A percentile compares a stretch with the other conserved stretches of the same genome.
Conservation (phyloP, 78 protist genomes). For the Trichosphaerium sp. region DNA sequence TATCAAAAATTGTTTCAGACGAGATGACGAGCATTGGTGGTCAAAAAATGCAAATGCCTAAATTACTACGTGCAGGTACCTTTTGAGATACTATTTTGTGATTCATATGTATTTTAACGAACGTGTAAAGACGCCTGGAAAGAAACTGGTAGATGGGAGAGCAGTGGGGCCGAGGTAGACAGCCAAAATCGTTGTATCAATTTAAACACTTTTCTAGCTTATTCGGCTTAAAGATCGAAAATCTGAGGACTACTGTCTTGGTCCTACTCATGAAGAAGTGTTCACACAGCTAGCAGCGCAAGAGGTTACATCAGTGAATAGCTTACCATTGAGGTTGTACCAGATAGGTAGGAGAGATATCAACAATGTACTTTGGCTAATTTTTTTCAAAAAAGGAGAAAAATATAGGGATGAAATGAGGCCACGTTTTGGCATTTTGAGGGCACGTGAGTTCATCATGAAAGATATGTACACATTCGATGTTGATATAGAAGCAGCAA, state of each 20-base stretch:
- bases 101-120: too few relatives aligned
- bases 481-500: slow-evolving; percentile 20
- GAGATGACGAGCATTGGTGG: slow-evolving; percentile 42
- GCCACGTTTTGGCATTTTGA: slow-evolving; percentile 68
- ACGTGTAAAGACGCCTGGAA: slow-evolving; percentile 32
- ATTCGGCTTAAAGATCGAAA: slow-evolving; percentile 42
- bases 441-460: slow-evolving; percentile 72
- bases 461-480: slow-evolving; percentile 78
- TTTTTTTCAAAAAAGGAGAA: neutral
- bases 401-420: slow-evolving; percentile 77
- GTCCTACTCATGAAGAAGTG: slow-evolving; percentile 74
- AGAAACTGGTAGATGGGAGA: slow-evolving; percentile 38
- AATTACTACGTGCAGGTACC: too few relatives aligned
- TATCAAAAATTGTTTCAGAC: slow-evolving; percentile 18
- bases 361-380: neutral
- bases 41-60: slow-evolving; percentile 46
- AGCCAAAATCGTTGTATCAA: neutral
- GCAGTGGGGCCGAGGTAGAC: slow-evolving; percentile 20
- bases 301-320: slow-evolving; percentile 1
- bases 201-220: slow-evolving; percentile 7
- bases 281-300: slow-evolving; percentile 39
- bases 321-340: slow-evolving; percentile 49
- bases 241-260: slow-evolving; percentile 40
- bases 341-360: too few relatives aligned
- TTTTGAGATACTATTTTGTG: too few relatives aligned